Conservation (phyloP, 2,329 filamentous ascomycete species). For the Truncatella angustata region DNA sequence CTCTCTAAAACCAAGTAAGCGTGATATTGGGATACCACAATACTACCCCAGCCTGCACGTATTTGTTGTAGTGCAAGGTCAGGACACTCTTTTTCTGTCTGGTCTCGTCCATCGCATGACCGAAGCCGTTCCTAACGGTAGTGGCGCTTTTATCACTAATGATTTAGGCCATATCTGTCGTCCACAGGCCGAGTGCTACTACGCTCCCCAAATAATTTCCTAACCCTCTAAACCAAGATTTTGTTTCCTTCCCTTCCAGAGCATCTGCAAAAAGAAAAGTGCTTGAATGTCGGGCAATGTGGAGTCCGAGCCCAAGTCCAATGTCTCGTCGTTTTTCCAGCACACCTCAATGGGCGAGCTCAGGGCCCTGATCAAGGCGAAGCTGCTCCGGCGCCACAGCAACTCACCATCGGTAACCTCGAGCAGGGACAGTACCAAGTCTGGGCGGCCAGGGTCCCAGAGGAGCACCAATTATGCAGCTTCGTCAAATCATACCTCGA, state of each 20-base stretch:
- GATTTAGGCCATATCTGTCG: too few species aligned
- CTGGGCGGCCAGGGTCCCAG: conserved; percentile 5
- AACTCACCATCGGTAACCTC: conserved; percentile 8
- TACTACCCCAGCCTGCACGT: not conserved
- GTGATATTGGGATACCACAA: not conserved
- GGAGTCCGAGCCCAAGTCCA: conserved; percentile 7
- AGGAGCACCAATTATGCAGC: not conserved
- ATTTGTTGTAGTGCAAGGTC: not conserved
- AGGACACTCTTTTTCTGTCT: not conserved
- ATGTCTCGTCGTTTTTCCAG: conserved; percentile 8
- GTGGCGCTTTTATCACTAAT: too few species aligned
- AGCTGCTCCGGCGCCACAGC: conserved; percentile 14
- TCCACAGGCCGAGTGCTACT: too few species aligned
- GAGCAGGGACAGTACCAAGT: conserved; percentile 8
- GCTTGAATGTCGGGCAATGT: conserved; percentile 3
- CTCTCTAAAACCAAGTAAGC: not conserved
- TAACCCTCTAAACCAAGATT: too few species aligned
- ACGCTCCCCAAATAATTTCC: too few species aligned
- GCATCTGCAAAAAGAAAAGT: too few species aligned
- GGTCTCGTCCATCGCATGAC: not conserved
- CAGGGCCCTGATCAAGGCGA: conserved; percentile 14
- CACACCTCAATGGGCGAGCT: conserved; percentile 13
- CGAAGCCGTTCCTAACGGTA: too few species aligned
- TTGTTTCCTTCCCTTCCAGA: too few species aligned
- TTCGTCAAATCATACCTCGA: conserved; percentile 5